A percentile compares a stretch with the other conserved stretches of the same genome.
Conservation (phyloP, 2,329 filamentous ascomycete species). For the Colletotrichum sp. region DNA sequence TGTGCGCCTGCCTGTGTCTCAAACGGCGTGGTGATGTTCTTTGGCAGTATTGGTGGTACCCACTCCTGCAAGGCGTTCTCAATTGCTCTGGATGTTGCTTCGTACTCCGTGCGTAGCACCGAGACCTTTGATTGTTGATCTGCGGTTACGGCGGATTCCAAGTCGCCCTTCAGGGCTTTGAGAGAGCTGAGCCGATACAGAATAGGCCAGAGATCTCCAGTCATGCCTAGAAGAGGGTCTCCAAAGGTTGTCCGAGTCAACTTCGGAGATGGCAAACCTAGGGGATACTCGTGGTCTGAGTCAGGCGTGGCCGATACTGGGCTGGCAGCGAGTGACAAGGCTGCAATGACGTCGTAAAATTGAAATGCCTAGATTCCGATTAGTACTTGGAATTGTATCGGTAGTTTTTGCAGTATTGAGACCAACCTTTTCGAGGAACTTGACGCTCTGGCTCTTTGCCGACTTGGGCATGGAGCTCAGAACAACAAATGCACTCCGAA, state of each 20-base stretch:
- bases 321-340: slow-evolving; percentile 62
- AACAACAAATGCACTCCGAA: slow-evolving; percentile 65
- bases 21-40: slow-evolving; percentile 25
- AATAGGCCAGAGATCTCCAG: slow-evolving; percentile 66
- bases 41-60: slow-evolving; percentile 55
- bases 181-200: slow-evolving; percentile 65
- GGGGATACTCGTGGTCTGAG: slow-evolving; percentile 45
- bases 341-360: slow-evolving; percentile 69
- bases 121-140: not conserved
- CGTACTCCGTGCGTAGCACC: slow-evolving; percentile 45
- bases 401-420: not conserved
- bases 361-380: slow-evolving; percentile 55
- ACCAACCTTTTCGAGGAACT: slow-evolving; percentile 62
- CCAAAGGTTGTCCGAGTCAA: slow-evolving; percentile 56
- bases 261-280: slow-evolving; percentile 37
- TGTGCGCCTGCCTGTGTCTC: slow-evolving; percentile 32
- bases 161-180: slow-evolving; percentile 54
- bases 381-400: not conserved
- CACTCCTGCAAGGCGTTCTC: slow-evolving; percentile 59
- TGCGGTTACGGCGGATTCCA: slow-evolving; percentile 51
- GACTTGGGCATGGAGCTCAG: slow-evolving; percentile 53
- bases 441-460: slow-evolving; percentile 53
- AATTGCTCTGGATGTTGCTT: slow-evolving; percentile 56
- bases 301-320: slow-evolving; percentile 56
- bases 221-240: slow-evolving; percentile 64